These are phyloP conservation scores for Zygotorulaspora florentina DNA, from an alignment of 805 yeast species.

Conservation along the genomic window DNA sequence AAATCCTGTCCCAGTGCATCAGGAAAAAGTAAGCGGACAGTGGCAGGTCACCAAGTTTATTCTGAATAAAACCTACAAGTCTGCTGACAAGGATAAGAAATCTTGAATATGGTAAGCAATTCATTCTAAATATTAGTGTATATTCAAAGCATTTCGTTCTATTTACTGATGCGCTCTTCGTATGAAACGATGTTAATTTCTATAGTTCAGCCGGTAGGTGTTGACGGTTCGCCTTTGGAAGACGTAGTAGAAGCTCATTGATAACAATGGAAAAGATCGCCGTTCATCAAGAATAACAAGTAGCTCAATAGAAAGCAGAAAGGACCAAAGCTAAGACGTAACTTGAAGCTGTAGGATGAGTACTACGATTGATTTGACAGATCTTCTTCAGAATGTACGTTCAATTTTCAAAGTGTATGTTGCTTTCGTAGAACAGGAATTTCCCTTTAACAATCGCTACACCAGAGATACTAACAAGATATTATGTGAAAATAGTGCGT, in stretches of 20 bases:
- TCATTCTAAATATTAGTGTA: not conserved
- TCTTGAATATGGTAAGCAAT: not conserved
- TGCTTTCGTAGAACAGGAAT: not conserved
- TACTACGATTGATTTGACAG: constrained; percentile 6
- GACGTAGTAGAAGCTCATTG: too few relatives aligned
- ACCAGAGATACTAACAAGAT: constrained; percentile 13
- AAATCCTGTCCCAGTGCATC: constrained; percentile 73
- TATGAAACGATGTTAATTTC: too few relatives aligned
- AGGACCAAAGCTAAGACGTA: not conserved
- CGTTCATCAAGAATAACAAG: not conserved
- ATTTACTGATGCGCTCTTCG: too few relatives aligned
- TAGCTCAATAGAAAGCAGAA: not conserved
- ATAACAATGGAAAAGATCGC: too few relatives aligned
- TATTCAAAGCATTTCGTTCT: too few relatives aligned
- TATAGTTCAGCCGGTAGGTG: too few relatives aligned
- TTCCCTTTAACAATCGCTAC: not conserved
- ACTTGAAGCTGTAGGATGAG: not conserved
- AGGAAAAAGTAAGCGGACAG: constrained; percentile 58
- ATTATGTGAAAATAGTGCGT: constrained; percentile 18
- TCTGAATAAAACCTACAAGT: constrained; percentile 27
- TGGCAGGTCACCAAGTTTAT: constrained; percentile 51
- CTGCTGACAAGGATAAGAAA: constrained; percentile 10
- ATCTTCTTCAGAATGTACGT: constrained; percentile 17
- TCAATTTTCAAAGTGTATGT: constrained; percentile 25
- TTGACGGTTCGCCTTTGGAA: too few relatives aligned